Evolutionary conservation across 192 early-diverging fungal genomes (phyloP).

Genomic region (Umbelopsis isabellina): DNA sequence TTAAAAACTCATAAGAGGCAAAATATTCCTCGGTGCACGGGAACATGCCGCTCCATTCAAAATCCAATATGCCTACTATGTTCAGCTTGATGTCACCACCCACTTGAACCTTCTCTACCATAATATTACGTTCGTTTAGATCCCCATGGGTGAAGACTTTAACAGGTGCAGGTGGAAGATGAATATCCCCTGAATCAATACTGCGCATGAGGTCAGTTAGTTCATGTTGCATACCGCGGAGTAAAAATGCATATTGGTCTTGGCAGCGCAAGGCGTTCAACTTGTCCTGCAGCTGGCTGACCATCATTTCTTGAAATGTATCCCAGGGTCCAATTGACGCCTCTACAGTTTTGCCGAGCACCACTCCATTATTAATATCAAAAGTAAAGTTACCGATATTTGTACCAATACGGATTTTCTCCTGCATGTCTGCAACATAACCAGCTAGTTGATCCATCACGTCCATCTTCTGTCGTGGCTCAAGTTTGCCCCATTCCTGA

Average conservation of each 20-base stretch:
- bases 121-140: slow-evolving; percentile 13
- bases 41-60: slow-evolving; percentile 21
- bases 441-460: neutral
- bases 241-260: slow-evolving; percentile 9
- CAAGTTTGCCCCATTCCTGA: neutral
- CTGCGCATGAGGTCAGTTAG: slow-evolving; percentile 3
- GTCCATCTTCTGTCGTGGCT: neutral
- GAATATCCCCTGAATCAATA: neutral
- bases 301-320: slow-evolving; percentile 11
- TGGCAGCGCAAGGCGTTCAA: neutral
- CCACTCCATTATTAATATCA: neutral
- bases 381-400: slow-evolving; percentile 12
- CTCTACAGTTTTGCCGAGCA: slow-evolving; percentile 17
- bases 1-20: slow-evolving; percentile 16
- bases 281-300: slow-evolving; percentile 1
- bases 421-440: neutral
- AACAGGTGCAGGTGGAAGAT: neutral
- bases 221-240: neutral
- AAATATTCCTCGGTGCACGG: slow-evolving; percentile 16
- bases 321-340: slow-evolving; percentile 11
- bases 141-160: slow-evolving; percentile 8
- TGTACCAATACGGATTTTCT: neutral
- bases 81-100: neutral
- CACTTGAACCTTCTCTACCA: slow-evolving; percentile 1
- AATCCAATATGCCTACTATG: slow-evolving; percentile 3